Evolutionary conservation across 768 basidiomycete species (phyloP).

Genomic region (Naganishia vishniacii): DNA sequence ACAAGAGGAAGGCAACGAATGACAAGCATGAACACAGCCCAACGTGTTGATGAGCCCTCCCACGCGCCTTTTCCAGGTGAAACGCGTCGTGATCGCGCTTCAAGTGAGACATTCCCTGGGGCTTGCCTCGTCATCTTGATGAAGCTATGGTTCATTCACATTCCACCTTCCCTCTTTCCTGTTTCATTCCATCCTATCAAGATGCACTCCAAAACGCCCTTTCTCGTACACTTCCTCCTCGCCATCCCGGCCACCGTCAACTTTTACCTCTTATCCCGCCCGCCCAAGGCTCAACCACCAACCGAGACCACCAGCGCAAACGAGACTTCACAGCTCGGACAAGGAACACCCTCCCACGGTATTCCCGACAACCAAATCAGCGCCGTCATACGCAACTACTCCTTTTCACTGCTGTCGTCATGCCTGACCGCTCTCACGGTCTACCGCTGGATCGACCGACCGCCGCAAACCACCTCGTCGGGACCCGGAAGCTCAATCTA

Average conservation of each 20-base stretch:
- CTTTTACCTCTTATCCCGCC: slow-evolving; percentile 19
- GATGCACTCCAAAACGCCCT: slow-evolving; percentile 13
- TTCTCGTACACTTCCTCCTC: slow-evolving; percentile 22
- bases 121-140: not conserved
- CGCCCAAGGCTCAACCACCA: slow-evolving; percentile 1
- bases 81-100: too few species aligned
- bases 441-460: slow-evolving; percentile 5
- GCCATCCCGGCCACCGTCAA: slow-evolving; percentile 21
- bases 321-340: not conserved
- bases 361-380: not conserved
- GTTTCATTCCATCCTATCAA: too few species aligned
- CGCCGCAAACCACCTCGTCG: not conserved
- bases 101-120: not conserved
- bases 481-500: not conserved
- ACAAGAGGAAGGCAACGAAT: not conserved
- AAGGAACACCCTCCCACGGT: not conserved
- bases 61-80: not conserved
- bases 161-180: too few species aligned
- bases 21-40: not conserved
- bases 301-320: not conserved
- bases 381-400: slow-evolving; percentile 23
- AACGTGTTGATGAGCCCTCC: too few species aligned
- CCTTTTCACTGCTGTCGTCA: slow-evolving; percentile 18
- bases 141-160: too few species aligned
- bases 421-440: slow-evolving; percentile 16